phyloP scores from a whole-genome alignment of 805 yeast genomes.

The Yamadazyma sp. region DNA sequence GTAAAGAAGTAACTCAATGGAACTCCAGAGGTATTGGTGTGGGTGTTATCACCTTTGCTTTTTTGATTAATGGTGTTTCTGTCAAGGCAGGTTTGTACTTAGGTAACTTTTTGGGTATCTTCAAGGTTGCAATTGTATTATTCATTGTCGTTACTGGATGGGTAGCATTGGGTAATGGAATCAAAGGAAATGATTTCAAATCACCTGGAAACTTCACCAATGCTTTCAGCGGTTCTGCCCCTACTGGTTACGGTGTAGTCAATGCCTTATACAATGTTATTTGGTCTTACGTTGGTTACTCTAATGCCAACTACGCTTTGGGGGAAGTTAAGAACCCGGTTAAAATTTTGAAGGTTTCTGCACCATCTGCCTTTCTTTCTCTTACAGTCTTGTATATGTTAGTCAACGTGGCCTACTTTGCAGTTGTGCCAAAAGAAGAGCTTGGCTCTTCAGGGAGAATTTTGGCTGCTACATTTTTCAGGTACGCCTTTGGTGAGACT shows the following conservation, averaged over 20 bases:
- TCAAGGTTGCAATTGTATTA: slow-evolving; percentile 69
- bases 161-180: slow-evolving; percentile 78
- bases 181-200: slow-evolving; percentile 45
- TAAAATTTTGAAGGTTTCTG: slow-evolving; percentile 66
- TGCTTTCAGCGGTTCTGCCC: slow-evolving; percentile 54
- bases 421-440: slow-evolving; percentile 71
- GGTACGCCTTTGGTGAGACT: slow-evolving; percentile 62
- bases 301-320: slow-evolving; percentile 79
- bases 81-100: slow-evolving; percentile 66
- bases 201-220: slow-evolving; percentile 59
- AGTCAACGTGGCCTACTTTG: slow-evolving; percentile 77
- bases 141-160: slow-evolving; percentile 77
- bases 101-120: slow-evolving; percentile 63
- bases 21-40: slow-evolving; percentile 75
- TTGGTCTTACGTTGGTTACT: slow-evolving; percentile 83
- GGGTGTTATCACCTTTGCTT: slow-evolving; percentile 70
- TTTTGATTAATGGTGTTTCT: slow-evolving; percentile 57
- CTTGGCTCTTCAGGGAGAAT: slow-evolving; percentile 62
- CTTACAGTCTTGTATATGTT: slow-evolving; percentile 70
- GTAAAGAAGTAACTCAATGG: slow-evolving; percentile 67
- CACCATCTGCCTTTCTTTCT: slow-evolving; percentile 65
- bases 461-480: slow-evolving; percentile 75
- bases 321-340: slow-evolving; percentile 78
- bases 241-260: slow-evolving; percentile 67
- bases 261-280: slow-evolving; percentile 79